A percentile compares a stretch with the other conserved stretches of the same genome.
phyloP scores from a whole-genome alignment of 495 filamentous ascomycete genomes.

The Viridothelium virens region DNA sequence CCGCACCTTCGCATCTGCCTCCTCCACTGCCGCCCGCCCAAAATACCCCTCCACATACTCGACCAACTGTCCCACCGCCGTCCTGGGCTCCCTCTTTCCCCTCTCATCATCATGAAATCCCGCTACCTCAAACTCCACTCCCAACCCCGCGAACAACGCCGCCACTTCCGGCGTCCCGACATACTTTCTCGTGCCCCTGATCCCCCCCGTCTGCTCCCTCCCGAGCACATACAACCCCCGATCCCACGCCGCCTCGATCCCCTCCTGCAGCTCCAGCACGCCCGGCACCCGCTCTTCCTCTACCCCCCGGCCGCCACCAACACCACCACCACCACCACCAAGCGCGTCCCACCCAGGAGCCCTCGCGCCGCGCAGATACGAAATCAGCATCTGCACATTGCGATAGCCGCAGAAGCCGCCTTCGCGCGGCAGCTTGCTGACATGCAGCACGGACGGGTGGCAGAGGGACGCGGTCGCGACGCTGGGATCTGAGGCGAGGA shows the following conservation, averaged over 20 bases:
- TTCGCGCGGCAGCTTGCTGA: conserved; percentile 72
- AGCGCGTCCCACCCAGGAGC: conserved; percentile 51
- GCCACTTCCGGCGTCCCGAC: conserved; percentile 81
- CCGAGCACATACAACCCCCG: conserved; percentile 68
- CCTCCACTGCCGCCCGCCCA: conserved; percentile 36
- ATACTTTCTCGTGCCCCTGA: conserved; percentile 83
- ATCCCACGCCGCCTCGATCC: conserved; percentile 89
- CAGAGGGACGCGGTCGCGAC: conserved; percentile 72
- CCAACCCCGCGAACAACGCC: conserved; percentile 62
- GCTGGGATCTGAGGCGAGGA: conserved; percentile 58
- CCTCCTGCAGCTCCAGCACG: conserved; percentile 77
- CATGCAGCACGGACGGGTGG: conserved; percentile 64
- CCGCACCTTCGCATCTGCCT: background rate
- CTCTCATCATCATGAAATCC: conserved; percentile 15
- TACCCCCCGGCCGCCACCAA: background rate
- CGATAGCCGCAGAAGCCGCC: conserved; percentile 96
- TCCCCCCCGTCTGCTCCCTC: conserved; percentile 75
- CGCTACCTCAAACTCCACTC: conserved; percentile 41
- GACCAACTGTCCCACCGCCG: conserved; percentile 52
- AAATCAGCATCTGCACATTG: conserved; percentile 90
- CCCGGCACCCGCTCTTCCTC: conserved; percentile 43
- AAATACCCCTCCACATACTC: conserved; percentile 70
- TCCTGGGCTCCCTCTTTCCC: conserved; percentile 16
- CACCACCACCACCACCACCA: background rate
- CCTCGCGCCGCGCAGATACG: conserved; percentile 58